phyloP scores from a whole-genome alignment of 345 rosid genomes.

The Abelmoschus esculentus region DNA sequence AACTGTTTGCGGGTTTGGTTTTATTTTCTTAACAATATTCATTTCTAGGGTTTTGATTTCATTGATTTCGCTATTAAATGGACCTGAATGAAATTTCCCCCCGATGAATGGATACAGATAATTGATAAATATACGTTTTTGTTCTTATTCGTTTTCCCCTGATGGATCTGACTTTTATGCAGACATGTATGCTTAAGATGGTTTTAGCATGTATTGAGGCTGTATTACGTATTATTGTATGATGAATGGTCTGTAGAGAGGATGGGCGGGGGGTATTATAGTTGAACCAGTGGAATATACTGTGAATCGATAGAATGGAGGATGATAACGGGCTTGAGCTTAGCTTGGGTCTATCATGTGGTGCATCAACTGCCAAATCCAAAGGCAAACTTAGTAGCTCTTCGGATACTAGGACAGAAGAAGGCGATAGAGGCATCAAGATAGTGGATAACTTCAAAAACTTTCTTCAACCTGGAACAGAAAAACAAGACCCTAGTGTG shows the following conservation, averaged over 20 bases:
- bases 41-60: not conserved
- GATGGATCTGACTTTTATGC: slow-evolving; percentile 1
- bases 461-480: slow-evolving; percentile 52
- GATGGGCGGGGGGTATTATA: not conserved
- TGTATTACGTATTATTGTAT: not conserved
- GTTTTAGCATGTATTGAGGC: not conserved
- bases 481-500: slow-evolving; percentile 49
- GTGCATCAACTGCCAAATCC: slow-evolving; percentile 63
- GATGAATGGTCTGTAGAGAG: not conserved
- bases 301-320: slow-evolving; percentile 41
- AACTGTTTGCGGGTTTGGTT: not conserved
- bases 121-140: not conserved
- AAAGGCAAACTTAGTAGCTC: slow-evolving; percentile 56
- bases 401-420: slow-evolving; percentile 49
- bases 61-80: not conserved
- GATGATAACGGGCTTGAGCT: slow-evolving; percentile 92
- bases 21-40: not conserved
- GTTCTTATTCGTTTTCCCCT: not conserved
- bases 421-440: slow-evolving; percentile 61
- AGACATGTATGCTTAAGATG: not conserved
- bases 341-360: slow-evolving; percentile 87
- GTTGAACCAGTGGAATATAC: not conserved
- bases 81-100: not conserved
- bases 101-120: not conserved
- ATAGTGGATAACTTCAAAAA: slow-evolving; percentile 61